Base-by-base conservation (phyloP, 73 alveolate species). In the Paramecium pentaurelia region DNA sequence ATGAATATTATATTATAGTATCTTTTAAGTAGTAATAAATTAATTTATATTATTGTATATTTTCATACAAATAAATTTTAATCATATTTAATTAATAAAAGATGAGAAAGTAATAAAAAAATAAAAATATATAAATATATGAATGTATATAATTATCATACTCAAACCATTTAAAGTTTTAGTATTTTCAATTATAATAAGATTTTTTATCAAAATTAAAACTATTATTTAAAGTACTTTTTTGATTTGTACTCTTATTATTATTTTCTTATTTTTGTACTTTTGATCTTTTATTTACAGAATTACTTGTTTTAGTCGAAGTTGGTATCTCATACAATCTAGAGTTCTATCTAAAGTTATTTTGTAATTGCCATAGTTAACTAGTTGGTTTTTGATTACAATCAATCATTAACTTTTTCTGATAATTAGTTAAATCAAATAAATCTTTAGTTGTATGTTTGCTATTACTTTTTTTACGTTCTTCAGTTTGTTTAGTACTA, bases 191-290 rank as follows among this genome's bases (percentile, higher is more conserved):
- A 32, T 32, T 64, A 64, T 73, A 73, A 73, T 73, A 80, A 80
- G 75, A 80, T 80, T 49, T 80, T 80, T 44, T 80, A 45, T 80
- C 91, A 49, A 80, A 80, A 47, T 80, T 80, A 80, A 80, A 80
- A 80, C 91, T 80, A 80, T 80, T 80, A 47, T 80, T 80, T 80
- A 80, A 80, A 38, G 91, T 25, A 25, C 30, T 80, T 44, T 80
- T 80, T 49, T 40, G 58, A 45, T 28, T 44, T n/a, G 71, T 80
- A 45, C 75, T 49, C 28, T 36, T 80, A 54, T 54, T 54, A 11
- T 80, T 54, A 11, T 80, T 80, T 49, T 80, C 47, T 80, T 42
- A 27, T 80, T 37, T 73, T 3, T 16, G 20, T 37, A 20, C 87
- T 73, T 37, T 40, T 73, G 58, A 75, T 80, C 75, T 42, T 49